Base-by-base conservation (phyloP, 495 filamentous ascomycete species). In the Cryomyces antarcticus region DNA sequence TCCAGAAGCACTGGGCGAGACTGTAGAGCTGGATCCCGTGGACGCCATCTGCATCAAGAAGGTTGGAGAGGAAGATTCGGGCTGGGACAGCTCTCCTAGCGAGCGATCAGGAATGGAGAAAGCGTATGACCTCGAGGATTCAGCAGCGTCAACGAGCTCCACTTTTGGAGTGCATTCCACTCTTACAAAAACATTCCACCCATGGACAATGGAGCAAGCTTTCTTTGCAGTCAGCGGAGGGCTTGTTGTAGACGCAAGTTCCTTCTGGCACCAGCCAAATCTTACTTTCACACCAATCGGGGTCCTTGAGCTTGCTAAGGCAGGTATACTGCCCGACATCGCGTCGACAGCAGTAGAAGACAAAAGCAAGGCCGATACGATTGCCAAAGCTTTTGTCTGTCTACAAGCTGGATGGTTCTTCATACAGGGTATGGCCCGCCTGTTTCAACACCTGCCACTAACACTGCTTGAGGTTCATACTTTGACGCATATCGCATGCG, bases 371-470 rank as follows among this genome's bases (percentile, higher is more conserved):
- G 54, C 53, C 5, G 55, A 60, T 38, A 6, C 27, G 11, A 38
- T 59, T 2, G 55, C 59, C 2, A 66, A 66, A 41, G 28, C 52
- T 2, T 41, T 64, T 10, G 57, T 58, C 3, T 50, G 53, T 28
- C 31, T 60, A 1, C 62, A 66, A 47, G 59, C 58, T 4, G 40
- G 40, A 7, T 64, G 62, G 62, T 52, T 62, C n/a, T 38, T 61
- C 12, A 28, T 61, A 4, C 56, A 60, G 38, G 54, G 49, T 30
- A 47, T 54, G 30, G 52, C 56, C 0, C 52, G 62, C 11, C 40
- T 49, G 17, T 34, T 43, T 17, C 39, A 41, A 6, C 30, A 46
- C 1, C 40, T 60, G 1, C 56, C 60, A 0, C 45, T 66, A 6
- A 54, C 56, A 5, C 27, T 59, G 6, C 50, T 65, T 4, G 63